Evolutionary conservation across 441 rosid genomes (phyloP).

Genomic region (Pelargonium citronellum): DNA sequence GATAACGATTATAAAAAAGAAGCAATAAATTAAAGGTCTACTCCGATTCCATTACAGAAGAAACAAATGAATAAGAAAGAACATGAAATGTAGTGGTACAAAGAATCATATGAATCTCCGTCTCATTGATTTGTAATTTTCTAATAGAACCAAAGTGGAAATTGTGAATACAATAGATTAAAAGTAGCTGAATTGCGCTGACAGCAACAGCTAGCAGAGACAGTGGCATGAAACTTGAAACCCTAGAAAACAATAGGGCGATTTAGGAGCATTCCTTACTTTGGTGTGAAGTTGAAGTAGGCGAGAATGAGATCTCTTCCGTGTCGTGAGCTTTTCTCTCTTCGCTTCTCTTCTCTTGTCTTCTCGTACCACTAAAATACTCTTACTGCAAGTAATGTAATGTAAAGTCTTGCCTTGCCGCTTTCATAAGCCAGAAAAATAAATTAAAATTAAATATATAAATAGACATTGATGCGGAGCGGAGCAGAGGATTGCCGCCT

Average conservation of each 20-base stretch:
- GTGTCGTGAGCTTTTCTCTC: not conserved
- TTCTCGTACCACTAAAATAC: not conserved
- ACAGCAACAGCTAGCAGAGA: not conserved
- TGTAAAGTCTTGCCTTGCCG: conserved; percentile 1
- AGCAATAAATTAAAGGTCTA: not conserved
- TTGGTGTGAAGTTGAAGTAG: not conserved
- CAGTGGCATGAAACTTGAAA: not conserved
- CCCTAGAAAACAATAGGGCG: not conserved
- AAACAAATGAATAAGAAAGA: not conserved
- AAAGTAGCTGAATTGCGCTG: not conserved
- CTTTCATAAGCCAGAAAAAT: not conserved
- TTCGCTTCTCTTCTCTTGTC: no score
- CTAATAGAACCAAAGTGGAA: no score
- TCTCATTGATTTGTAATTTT: no score
- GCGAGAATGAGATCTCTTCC: conserved; percentile 1
- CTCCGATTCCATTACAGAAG: not conserved
- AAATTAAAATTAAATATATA: not conserved
- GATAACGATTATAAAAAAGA: not conserved
- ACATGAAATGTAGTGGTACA: no score
- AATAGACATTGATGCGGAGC: not conserved
- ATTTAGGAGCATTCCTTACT: conserved; percentile 5
- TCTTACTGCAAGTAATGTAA: not conserved
- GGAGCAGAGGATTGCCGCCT: not conserved
- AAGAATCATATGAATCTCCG: no score
- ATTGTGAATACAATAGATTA: no score